These are phyloP conservation scores for Amaranthus palmeri DNA, from an alignment of 148 eudicot species.

Conservation along the genomic window DNA sequence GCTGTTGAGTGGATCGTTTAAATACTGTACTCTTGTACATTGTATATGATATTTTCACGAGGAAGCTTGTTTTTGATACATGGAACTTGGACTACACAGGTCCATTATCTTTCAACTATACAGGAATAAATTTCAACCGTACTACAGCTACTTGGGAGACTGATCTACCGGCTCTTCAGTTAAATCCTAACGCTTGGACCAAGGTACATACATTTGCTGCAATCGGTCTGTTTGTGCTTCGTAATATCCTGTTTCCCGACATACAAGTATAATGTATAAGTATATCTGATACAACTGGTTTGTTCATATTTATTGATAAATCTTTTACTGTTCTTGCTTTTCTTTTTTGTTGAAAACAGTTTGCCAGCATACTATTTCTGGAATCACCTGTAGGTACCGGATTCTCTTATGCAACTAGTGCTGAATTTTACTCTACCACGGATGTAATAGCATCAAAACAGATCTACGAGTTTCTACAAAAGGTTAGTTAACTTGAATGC, in stretches of 20 bases:
- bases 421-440: neutral
- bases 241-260: too few relatives aligned
- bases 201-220: neutral
- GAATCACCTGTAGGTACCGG: constrained; percentile 12
- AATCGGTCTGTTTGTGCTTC: neutral
- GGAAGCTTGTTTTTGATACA: neutral
- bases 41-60: neutral
- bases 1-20: too few relatives aligned
- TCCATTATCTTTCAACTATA: constrained; percentile 15
- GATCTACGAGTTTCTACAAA: constrained; percentile 7
- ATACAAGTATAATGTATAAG: too few relatives aligned
- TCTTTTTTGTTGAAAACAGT: neutral
- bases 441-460: neutral
- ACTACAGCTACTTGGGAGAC: constrained; percentile 6
- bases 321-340: neutral
- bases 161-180: constrained; percentile 6
- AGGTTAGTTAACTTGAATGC: neutral
- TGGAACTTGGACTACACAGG: neutral
- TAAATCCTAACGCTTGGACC: constrained; percentile 12
- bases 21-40: neutral
- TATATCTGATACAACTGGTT: too few relatives aligned
- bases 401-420: constrained; percentile 3
- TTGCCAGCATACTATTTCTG: constrained; percentile 6
- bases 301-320: neutral
- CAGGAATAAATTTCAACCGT: constrained; percentile 3